Percentiles rank a stretch among this genome's conserved stretches.
Evolutionary conservation across 1,284 basidiomycete species (phyloP).

Genomic region (Leccinum fuscescens): DNA sequence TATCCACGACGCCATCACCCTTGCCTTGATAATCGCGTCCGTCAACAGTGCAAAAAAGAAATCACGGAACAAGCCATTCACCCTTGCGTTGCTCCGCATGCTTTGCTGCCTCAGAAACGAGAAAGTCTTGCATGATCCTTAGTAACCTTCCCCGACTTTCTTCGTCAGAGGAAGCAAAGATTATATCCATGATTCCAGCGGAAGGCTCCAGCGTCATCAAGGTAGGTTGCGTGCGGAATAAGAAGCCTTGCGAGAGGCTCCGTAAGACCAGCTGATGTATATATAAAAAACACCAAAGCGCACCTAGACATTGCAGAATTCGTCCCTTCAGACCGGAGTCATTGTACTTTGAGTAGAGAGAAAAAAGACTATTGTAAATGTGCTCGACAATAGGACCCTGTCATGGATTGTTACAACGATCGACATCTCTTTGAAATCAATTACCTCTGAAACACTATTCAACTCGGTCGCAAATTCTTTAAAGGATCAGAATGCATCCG

Average conservation of each 20-base stretch:
- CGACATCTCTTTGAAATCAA: not conserved
- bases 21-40: conserved; percentile 37
- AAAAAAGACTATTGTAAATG: conserved; percentile 72
- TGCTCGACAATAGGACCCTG: conserved; percentile 78
- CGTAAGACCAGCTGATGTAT: no score
- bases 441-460: conserved; percentile 57
- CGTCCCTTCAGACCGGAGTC: conserved; percentile 58
- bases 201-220: conserved; percentile 81
- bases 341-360: conserved; percentile 63
- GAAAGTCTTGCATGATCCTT: conserved; percentile 88
- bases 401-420: conserved; percentile 1
- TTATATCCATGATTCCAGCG: conserved; percentile 83
- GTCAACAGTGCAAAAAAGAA: conserved; percentile 2
- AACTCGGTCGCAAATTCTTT: conserved; percentile 58
- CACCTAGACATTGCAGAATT: conserved; percentile 61
- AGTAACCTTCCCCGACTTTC: conserved; percentile 75
- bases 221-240: conserved; percentile 90
- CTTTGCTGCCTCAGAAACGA: conserved; percentile 78
- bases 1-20: conserved; percentile 60
- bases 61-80: conserved; percentile 19
- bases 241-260: conserved; percentile 54
- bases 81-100: conserved; percentile 68
- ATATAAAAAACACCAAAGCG: no score
- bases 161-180: conserved; percentile 71
- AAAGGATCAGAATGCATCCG: not conserved